Base-by-base conservation (phyloP, 2,329 filamentous ascomycete genomes). In the Pseudocercospora crystallina region DNA sequence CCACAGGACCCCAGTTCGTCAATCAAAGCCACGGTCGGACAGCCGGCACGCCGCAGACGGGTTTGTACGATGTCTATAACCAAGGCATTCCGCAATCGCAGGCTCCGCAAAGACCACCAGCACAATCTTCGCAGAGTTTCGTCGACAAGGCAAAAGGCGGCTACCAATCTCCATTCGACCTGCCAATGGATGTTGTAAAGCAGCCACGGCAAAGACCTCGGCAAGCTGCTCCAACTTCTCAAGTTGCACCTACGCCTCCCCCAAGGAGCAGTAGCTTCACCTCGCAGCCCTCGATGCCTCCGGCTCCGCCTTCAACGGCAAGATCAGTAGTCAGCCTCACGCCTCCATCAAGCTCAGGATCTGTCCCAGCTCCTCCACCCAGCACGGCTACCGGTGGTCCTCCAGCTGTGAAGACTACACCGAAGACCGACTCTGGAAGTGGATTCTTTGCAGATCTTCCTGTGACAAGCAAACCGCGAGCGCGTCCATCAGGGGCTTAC, bases 141-240 rank as follows among this genome's bases (percentile, higher is more conserved):
- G 89, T 82, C 5, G 87, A 92, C 69, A 95, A 95, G 69, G 76
- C 89, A 2, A 97, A 95, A 71, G 89, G 89, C 49, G 91, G 92
- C 7, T 99, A 99, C 68, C 81, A 86, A 42, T 97, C 92, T 14
- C 94, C 94, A 0, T 99, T 96, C 63, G 95, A 99, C 72, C 77
- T 99, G 14, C 94, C 94, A 3, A 89, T 94, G 71, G 92, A 96
- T 47, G 80, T 99, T 29, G 81, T 87, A 26, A 87, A 86, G 60
- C 83, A 78, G 20, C 86, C 63, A 78, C 84, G 68, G 85, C 87
- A 74, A 49, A 66, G 72, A 42, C 56, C 57, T 65, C 72, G 32
- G 61, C 59, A 47, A 61, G 65, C 73, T 31, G 50, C 53, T 29
- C 47, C 51, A 13, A 36, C 53, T 26, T 31, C 47, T 7, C 41